Conservation (phyloP, 495 filamentous ascomycete genomes). For the Neurospora discreta region DNA sequence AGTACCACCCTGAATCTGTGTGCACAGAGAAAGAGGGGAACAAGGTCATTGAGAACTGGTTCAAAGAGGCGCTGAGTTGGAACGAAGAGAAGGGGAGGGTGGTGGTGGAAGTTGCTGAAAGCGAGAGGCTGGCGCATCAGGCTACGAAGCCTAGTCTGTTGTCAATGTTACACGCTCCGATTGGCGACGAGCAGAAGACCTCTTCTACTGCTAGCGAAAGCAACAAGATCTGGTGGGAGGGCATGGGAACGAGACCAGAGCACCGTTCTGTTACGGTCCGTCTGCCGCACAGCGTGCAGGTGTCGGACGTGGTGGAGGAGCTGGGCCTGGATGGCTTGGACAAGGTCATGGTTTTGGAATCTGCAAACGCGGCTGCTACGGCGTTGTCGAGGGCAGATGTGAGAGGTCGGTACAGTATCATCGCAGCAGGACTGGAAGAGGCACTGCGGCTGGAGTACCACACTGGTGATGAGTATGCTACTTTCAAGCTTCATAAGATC, state of each 20-base stretch:
- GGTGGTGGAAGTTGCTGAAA: constrained; percentile 9
- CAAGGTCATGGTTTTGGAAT: constrained; percentile 42
- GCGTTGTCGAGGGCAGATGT: constrained; percentile 28
- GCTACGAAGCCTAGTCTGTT: constrained; percentile 19
- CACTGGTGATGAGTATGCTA: constrained; percentile 29
- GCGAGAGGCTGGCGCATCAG: constrained; percentile 8
- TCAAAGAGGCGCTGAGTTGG: constrained; percentile 47
- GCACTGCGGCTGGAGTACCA: constrained; percentile 44
- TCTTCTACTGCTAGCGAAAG: neutral
- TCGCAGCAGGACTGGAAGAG: constrained; percentile 46
- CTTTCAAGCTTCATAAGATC: constrained; percentile 8
- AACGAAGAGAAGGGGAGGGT: constrained; percentile 22
- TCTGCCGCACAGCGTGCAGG: constrained; percentile 25
- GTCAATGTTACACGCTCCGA: constrained; percentile 7
- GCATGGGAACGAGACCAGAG: constrained; percentile 14
- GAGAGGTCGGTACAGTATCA: constrained; percentile 55
- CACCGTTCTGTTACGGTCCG: constrained; percentile 20
- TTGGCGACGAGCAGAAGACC: neutral
- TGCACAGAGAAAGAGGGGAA: constrained; percentile 66
- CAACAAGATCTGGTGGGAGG: constrained; percentile 15
- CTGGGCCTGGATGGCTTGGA: constrained; percentile 30
- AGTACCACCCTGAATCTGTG: constrained; percentile 92
- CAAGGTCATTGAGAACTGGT: constrained; percentile 67
- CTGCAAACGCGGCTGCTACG: constrained; percentile 32
- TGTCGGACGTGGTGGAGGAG: constrained; percentile 38